Percentiles rank a stretch among this genome's conserved stretches.
phyloP scores from a whole-genome alignment of 345 rosid genomes.

The Sisymbrium altissimum region DNA sequence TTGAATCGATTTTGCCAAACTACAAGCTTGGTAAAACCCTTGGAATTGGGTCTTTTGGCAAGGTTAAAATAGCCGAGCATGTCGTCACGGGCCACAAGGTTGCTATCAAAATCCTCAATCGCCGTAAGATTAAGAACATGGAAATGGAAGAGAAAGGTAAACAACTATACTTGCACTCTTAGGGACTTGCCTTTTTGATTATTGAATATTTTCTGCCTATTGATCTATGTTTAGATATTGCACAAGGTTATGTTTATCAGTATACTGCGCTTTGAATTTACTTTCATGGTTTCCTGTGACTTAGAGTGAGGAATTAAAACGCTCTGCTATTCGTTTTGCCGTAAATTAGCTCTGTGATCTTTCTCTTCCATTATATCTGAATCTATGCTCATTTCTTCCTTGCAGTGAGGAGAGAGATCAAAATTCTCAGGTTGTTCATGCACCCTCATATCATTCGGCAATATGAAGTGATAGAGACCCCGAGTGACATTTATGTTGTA shows the following conservation, averaged over 20 bases:
- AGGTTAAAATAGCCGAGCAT: slow-evolving; percentile 93
- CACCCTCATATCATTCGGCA: slow-evolving; percentile 94
- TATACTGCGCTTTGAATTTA: not conserved
- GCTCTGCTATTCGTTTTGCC: not conserved
- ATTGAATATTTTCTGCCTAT: not conserved
- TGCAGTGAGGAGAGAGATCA: slow-evolving; percentile 89
- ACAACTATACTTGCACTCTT: not conserved
- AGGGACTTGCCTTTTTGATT: not conserved
- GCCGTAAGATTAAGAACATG: slow-evolving; percentile 68
- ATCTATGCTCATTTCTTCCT: slow-evolving; percentile 5
- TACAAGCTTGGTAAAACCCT: slow-evolving; percentile 83
- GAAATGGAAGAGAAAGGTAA: slow-evolving; percentile 97
- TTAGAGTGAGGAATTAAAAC: not conserved
- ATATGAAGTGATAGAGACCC: slow-evolving; percentile 89
- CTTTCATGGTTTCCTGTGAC: not conserved
- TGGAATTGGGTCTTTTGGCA: slow-evolving; percentile 92
- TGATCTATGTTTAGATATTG: not conserved
- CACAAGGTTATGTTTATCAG: not conserved
- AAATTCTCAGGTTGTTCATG: slow-evolving; percentile 79
- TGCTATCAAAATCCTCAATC: slow-evolving; percentile 93
- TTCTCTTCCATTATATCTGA: not conserved
- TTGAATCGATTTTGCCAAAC: slow-evolving; percentile 52
- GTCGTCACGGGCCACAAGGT: slow-evolving; percentile 79
- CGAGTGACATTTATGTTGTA: slow-evolving; percentile 71
- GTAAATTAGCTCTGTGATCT: not conserved